A percentile compares a stretch with the other conserved stretches of the same genome.
phyloP scores from a whole-genome alignment of 2,329 filamentous ascomycete species.

The Colletotrichum sp. region DNA sequence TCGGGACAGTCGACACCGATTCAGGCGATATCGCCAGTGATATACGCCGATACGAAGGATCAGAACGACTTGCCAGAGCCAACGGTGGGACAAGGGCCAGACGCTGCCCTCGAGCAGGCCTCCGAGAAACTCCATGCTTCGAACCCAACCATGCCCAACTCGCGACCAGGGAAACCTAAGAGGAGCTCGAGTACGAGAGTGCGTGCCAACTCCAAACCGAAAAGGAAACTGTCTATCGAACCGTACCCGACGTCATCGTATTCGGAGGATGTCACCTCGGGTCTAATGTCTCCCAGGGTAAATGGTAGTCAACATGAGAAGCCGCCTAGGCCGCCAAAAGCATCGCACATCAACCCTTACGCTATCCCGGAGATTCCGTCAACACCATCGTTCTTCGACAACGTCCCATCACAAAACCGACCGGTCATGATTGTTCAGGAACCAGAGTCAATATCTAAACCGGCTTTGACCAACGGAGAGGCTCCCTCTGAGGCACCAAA shows the following conservation, averaged over 20 bases:
- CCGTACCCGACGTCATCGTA: slow-evolving; percentile 27
- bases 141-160: neutral
- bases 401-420: slow-evolving; percentile 31
- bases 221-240: slow-evolving; percentile 33
- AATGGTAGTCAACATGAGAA: slow-evolving; percentile 39
- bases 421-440: slow-evolving; percentile 8
- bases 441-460: neutral
- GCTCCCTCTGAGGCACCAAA: neutral
- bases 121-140: slow-evolving; percentile 12
- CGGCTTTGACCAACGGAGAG: neutral
- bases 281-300: slow-evolving; percentile 33
- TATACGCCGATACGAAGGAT: slow-evolving; percentile 23
- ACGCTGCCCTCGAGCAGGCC: neutral
- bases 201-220: slow-evolving; percentile 31
- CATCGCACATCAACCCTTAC: slow-evolving; percentile 26
- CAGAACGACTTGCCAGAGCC: slow-evolving; percentile 17
- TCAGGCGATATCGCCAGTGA: slow-evolving; percentile 3
- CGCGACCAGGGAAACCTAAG: slow-evolving; percentile 8
- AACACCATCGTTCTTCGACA: slow-evolving; percentile 43
- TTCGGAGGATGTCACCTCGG: slow-evolving; percentile 33
- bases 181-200: slow-evolving; percentile 28
- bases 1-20: slow-evolving; percentile 14
- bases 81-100: neutral
- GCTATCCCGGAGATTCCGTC: slow-evolving; percentile 39
- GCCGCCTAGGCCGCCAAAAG: slow-evolving; percentile 34